Evolutionary conservation across 2,329 filamentous ascomycete genomes (phyloP).

Genomic region (Aspergillus oerlinghausenensis): DNA sequence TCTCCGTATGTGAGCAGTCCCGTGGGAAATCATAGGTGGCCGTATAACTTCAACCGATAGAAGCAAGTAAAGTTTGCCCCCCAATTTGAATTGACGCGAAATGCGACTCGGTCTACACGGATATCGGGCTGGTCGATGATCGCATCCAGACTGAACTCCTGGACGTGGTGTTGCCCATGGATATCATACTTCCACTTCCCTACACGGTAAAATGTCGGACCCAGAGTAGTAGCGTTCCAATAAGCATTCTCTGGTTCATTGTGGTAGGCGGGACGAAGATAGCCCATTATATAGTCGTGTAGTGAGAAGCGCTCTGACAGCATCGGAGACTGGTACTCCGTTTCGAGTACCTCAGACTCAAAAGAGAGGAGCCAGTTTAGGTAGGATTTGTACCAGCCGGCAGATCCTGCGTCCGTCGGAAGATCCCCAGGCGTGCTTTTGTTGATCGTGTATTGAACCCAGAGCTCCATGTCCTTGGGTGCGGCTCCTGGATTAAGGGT

Average conservation of each 20-base stretch:
- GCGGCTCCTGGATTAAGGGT: constrained; percentile 58
- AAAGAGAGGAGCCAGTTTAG: background rate
- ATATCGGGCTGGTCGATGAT: constrained; percentile 33
- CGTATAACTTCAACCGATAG: constrained; percentile 44
- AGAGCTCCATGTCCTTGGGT: constrained; percentile 66
- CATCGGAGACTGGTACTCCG: background rate
- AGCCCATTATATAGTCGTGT: constrained; percentile 28
- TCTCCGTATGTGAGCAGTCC: background rate
- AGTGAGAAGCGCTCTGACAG: constrained; percentile 16
- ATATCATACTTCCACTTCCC: constrained; percentile 39
- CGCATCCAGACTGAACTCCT: constrained; percentile 37
- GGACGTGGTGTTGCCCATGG: constrained; percentile 29
- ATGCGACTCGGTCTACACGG: constrained; percentile 36
- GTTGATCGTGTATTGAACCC: constrained; percentile 54
- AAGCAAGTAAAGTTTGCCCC: constrained; percentile 42
- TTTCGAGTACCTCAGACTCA: background rate
- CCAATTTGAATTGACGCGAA: constrained; percentile 43
- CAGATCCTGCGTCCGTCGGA: background rate
- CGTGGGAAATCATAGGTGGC: constrained; percentile 17
- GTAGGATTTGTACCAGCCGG: background rate
- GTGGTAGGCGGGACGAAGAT: constrained; percentile 26
- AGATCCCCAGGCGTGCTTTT: background rate
- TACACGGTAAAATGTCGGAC: constrained; percentile 35
- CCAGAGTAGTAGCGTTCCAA: constrained; percentile 34
- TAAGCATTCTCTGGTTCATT: constrained; percentile 29